Evolutionary conservation across 2,329 filamentous ascomycete genomes (phyloP).

Genomic region (Aspergillus persii): DNA sequence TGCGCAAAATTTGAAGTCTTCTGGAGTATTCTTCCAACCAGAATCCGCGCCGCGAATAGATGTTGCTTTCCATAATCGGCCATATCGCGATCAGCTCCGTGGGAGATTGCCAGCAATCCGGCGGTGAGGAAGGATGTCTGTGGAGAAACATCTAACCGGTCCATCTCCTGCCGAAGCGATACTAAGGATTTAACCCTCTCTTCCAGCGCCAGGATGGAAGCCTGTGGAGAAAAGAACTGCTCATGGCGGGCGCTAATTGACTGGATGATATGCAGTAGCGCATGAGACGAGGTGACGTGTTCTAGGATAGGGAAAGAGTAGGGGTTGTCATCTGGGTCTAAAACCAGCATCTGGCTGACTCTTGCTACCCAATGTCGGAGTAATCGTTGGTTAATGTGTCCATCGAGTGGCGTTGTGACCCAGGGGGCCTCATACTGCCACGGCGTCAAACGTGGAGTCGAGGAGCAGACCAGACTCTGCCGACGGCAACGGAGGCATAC

Average conservation of each 20-base stretch:
- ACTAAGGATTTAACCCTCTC: slow-evolving; percentile 14
- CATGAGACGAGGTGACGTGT: slow-evolving; percentile 7
- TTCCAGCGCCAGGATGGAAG: slow-evolving; percentile 7
- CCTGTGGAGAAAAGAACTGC: slow-evolving; percentile 6
- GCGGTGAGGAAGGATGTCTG: too few relatives aligned
- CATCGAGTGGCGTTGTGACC: too few relatives aligned
- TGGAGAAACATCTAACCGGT: too few relatives aligned
- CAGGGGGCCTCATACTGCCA: slow-evolving; percentile 5
- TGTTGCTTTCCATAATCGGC: too few relatives aligned
- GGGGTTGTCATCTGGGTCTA: slow-evolving; percentile 16
- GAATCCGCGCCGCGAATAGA: too few relatives aligned
- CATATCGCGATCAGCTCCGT: too few relatives aligned
- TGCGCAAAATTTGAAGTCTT: too few relatives aligned
- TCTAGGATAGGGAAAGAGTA: slow-evolving; percentile 9
- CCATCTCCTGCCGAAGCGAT: slow-evolving; percentile 5
- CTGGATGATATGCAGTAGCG: slow-evolving; percentile 15
- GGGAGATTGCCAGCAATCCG: too few relatives aligned
- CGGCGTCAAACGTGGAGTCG: slow-evolving; percentile 4
- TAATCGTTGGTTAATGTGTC: slow-evolving; percentile 8
- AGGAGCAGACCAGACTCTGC: slow-evolving; percentile 8
- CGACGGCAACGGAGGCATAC: slow-evolving; percentile 13
- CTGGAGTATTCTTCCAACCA: too few relatives aligned
- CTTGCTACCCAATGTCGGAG: slow-evolving; percentile 16
- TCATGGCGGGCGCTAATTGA: slow-evolving; percentile 16
- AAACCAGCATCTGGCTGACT: slow-evolving; percentile 8